These are phyloP conservation scores for Coleophoma cylindrospora DNA, from an alignment of 2,329 filamentous ascomycete species.

Conservation along the genomic window DNA sequence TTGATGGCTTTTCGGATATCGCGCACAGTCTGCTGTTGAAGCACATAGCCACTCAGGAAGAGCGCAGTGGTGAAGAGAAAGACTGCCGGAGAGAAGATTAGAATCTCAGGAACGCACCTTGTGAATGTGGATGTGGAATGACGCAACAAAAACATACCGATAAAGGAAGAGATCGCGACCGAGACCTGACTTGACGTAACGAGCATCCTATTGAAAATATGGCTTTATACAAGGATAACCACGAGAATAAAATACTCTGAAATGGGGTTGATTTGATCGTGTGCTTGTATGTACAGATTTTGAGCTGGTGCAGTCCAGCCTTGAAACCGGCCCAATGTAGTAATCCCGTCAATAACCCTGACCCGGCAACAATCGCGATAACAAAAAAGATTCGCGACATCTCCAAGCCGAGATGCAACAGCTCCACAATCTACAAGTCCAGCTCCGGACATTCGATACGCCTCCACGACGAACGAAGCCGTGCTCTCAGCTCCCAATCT, in stretches of 20 bases:
- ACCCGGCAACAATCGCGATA: conserved; percentile 39
- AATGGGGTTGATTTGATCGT: not conserved
- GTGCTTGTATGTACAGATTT: not conserved
- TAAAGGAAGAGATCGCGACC: conserved; percentile 55
- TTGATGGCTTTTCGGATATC: conserved; percentile 69
- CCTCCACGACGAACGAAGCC: not conserved
- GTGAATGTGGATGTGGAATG: conserved; percentile 6
- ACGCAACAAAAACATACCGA: conserved; percentile 44
- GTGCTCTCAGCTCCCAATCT: not conserved
- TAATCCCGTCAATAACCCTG: conserved; percentile 24
- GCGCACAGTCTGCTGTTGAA: conserved; percentile 81
- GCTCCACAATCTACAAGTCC: not conserved
- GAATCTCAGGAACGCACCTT: conserved; percentile 2
- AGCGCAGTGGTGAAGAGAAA: conserved; percentile 74
- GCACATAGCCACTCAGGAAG: conserved; percentile 80
- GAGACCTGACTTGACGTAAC: conserved; percentile 69
- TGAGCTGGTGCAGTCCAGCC: no score
- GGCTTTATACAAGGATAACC: no score
- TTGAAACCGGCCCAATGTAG: not conserved
- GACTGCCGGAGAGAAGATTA: conserved; percentile 40
- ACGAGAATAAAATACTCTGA: not conserved
- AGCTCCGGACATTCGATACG: not conserved
- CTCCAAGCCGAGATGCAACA: no score
- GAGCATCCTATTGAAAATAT: conserved; percentile 27
- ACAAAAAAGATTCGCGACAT: not conserved